Conservation (phyloP, 2,329 filamentous ascomycete genomes). For the Orbilia javanica region DNA sequence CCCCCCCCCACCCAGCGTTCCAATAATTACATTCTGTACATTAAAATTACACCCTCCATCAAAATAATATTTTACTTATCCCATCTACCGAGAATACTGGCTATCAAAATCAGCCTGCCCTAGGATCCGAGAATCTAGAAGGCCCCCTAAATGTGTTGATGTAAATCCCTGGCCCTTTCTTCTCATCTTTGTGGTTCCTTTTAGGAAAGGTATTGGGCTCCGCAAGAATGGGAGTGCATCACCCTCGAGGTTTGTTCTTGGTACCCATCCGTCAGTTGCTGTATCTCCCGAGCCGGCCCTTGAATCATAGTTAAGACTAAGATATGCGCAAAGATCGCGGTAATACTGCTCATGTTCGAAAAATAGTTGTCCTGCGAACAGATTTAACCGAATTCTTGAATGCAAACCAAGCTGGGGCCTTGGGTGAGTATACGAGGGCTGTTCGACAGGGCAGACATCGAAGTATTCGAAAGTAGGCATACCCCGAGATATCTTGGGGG, state of each 20-base stretch:
- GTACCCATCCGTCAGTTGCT: slow-evolving; percentile 49
- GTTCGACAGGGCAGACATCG: slow-evolving; percentile 66
- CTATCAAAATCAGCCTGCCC: slow-evolving; percentile 45
- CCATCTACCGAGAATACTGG: too few species aligned
- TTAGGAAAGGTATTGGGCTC: slow-evolving; percentile 66
- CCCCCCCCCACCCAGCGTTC: too few species aligned
- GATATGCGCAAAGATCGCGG: slow-evolving; percentile 68
- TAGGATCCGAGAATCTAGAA: slow-evolving; percentile 61
- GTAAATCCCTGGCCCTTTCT: slow-evolving; percentile 65
- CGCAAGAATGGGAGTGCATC: slow-evolving; percentile 61
- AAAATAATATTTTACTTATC: too few species aligned
- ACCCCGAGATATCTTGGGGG: slow-evolving; percentile 66
- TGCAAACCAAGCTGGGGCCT: not conserved
- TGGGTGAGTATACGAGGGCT: not conserved
- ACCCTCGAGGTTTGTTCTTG: not conserved
- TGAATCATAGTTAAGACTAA: slow-evolving; percentile 67
- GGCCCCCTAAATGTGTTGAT: slow-evolving; percentile 67
- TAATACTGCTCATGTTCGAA: slow-evolving; percentile 70
- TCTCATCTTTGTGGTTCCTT: slow-evolving; percentile 64
- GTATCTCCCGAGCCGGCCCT: not conserved
- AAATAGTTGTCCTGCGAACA: slow-evolving; percentile 78
- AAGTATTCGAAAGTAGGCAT: slow-evolving; percentile 56
- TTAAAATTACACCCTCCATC: too few species aligned
- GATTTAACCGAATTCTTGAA: slow-evolving; percentile 67
- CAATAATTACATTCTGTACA: too few species aligned